Evolutionary conservation across 202 grass and related monocot genomes (phyloP).

Genomic region (Zizania palustris): DNA sequence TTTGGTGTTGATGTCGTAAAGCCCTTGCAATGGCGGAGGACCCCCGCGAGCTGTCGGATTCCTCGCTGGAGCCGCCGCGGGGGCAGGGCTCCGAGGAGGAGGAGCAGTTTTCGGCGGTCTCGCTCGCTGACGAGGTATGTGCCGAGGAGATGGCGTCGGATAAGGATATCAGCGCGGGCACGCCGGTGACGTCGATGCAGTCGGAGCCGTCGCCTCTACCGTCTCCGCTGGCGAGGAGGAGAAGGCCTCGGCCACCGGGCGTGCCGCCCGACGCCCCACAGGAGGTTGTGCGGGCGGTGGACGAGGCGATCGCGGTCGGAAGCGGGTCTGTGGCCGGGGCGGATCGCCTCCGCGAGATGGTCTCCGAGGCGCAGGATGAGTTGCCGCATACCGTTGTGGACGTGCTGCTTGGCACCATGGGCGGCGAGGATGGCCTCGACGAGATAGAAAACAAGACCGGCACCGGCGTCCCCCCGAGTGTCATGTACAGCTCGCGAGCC

Average conservation of each 20-base stretch:
- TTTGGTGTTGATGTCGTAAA: conserved; percentile 50
- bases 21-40: conserved; percentile 73
- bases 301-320: conserved; percentile 69
- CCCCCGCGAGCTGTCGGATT: conserved; percentile 41
- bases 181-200: conserved; percentile 24
- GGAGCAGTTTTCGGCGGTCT: conserved; percentile 54
- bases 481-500: conserved; percentile 70
- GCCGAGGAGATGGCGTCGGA: conserved; percentile 28
- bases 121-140: conserved; percentile 39
- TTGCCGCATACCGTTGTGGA: conserved; percentile 71
- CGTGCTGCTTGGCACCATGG: conserved; percentile 84
- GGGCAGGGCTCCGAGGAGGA: conserved; percentile 44
- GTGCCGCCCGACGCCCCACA: conserved; percentile 54
- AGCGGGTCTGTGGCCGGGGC: conserved; percentile 36
- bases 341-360: conserved; percentile 54
- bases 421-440: conserved; percentile 63
- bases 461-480: conserved; percentile 60
- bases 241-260: conserved; percentile 43
- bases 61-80: conserved; percentile 31
- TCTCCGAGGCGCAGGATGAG: conserved; percentile 49
- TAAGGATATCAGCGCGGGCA: conserved; percentile 40
- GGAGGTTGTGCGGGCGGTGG: conserved; percentile 72
- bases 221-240: conserved; percentile 24
- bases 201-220: conserved; percentile 33
- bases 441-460: conserved; percentile 47